Conservation (phyloP, 768 basidiomycete species). For the Thelephora ganbajun region DNA sequence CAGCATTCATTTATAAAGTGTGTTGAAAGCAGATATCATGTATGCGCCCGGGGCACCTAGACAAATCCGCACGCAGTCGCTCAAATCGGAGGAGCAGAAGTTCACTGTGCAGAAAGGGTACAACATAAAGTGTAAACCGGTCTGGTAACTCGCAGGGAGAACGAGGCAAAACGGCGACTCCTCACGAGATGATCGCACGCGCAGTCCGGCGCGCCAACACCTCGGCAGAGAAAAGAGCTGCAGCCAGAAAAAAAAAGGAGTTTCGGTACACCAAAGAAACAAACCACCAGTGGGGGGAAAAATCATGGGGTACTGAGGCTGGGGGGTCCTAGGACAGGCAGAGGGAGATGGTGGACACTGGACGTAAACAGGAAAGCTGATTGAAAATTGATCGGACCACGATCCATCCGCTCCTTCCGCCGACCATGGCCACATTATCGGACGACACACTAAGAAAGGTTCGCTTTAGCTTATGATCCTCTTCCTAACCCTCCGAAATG, state of each 20-base stretch:
- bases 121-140: neutral
- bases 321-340: too few relatives aligned
- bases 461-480: neutral
- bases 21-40: neutral
- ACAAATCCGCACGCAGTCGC: neutral
- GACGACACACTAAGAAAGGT: conserved; percentile 82
- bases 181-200: neutral
- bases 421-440: conserved; percentile 19
- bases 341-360: too few relatives aligned
- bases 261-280: too few relatives aligned
- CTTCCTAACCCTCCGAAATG: neutral
- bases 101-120: neutral
- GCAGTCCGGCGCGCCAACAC: too few relatives aligned
- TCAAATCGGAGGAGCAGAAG: neutral
- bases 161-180: too few relatives aligned
- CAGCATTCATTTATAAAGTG: neutral
- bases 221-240: too few relatives aligned
- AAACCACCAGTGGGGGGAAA: too few relatives aligned
- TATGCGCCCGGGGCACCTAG: neutral
- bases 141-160: too few relatives aligned
- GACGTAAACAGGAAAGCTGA: too few relatives aligned
- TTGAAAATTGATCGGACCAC: neutral
- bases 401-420: neutral
- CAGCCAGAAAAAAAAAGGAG: too few relatives aligned
- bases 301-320: too few relatives aligned